Evolutionary conservation across 768 basidiomycete genomes (phyloP).

Genomic region (Russula compacta): DNA sequence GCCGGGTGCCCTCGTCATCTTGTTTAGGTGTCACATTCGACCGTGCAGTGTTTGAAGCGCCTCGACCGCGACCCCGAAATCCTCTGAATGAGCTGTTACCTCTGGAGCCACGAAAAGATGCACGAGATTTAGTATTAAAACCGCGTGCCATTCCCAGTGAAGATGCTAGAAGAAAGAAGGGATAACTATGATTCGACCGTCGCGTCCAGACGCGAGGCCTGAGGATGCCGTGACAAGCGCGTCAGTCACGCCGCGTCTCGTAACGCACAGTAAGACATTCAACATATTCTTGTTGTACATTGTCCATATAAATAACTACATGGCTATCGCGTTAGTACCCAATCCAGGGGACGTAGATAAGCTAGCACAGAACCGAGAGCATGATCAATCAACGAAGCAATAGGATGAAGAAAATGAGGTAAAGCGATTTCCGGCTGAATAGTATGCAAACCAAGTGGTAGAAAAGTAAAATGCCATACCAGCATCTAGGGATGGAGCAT

Average conservation of each 20-base stretch:
- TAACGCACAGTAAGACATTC: not conserved
- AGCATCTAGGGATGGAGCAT: slow-evolving; percentile 7
- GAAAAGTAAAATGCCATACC: slow-evolving; percentile 3
- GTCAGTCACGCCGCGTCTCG: slow-evolving; percentile 4
- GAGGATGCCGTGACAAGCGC: slow-evolving; percentile 4
- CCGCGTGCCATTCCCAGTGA: slow-evolving; percentile 11
- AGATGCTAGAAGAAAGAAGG: not conserved
- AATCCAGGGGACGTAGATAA: slow-evolving; percentile 8
- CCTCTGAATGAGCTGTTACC: slow-evolving; percentile 33
- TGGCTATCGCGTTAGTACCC: slow-evolving; percentile 6
- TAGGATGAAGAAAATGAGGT: not conserved
- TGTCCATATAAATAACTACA: slow-evolving; percentile 12
- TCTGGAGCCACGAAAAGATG: slow-evolving; percentile 33
- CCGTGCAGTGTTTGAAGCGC: slow-evolving; percentile 27
- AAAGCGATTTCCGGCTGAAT: not conserved
- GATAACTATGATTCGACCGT: no score
- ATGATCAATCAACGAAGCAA: slow-evolving; percentile 11
- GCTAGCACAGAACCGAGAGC: slow-evolving; percentile 11
- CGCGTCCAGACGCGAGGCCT: not conserved
- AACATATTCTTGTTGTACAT: not conserved
- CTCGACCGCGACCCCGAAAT: slow-evolving; percentile 41
- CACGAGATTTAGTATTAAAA: slow-evolving; percentile 24
- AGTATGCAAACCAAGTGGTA: not conserved
- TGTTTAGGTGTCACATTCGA: slow-evolving; percentile 50
- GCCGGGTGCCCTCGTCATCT: slow-evolving; percentile 85